These are phyloP conservation scores for Dicorynia guianensis DNA, from an alignment of 306 rosid species.

Conservation along the genomic window DNA sequence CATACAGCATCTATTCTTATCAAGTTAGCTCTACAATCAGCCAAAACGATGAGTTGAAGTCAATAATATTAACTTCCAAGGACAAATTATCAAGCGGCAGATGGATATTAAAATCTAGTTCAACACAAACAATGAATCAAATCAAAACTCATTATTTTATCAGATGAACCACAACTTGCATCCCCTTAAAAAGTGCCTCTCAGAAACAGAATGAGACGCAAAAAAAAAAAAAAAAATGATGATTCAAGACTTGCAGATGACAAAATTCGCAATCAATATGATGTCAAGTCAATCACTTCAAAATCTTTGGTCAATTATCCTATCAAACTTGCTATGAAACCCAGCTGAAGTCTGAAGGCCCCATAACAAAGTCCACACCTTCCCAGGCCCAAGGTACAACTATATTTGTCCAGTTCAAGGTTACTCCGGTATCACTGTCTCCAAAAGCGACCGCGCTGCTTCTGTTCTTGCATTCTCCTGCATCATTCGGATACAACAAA, in stretches of 20 bases:
- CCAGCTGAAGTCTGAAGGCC: not conserved
- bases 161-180: not conserved
- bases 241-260: slow-evolving; percentile 7
- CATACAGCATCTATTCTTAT: no score
- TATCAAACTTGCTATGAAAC: slow-evolving; percentile 23
- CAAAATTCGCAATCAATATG: not conserved
- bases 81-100: no score
- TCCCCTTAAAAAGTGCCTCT: not conserved
- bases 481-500: not conserved
- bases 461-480: slow-evolving; percentile 73
- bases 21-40: no score
- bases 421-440: slow-evolving; percentile 48
- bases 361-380: slow-evolving; percentile 8
- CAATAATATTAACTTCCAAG: no score
- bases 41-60: no score
- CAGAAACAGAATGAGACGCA: not conserved
- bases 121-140: not conserved
- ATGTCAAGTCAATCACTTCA: not conserved
- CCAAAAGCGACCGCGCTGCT: slow-evolving; percentile 72
- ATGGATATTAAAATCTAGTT: no score
- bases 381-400: not conserved
- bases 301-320: not conserved
- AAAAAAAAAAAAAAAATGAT: slow-evolving; percentile 19
- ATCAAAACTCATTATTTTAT: not conserved
- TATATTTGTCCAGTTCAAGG: slow-evolving; percentile 19